Evolutionary conservation across 202 grass and related monocot species (phyloP), one percentile per base, ranked within the genome.

Genomic region (Carex arenaria): DNA sequence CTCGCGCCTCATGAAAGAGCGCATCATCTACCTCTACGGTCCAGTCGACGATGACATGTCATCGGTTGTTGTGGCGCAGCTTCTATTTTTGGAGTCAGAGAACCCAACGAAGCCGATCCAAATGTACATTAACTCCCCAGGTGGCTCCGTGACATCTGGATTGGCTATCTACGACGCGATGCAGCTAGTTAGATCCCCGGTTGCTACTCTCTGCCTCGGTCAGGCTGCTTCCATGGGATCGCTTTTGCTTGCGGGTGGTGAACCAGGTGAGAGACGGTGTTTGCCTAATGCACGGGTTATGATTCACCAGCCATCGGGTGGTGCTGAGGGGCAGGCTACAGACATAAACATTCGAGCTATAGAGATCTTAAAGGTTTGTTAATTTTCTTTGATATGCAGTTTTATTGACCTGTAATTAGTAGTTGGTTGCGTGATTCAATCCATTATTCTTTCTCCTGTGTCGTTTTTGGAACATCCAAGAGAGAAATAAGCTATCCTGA

Each of bases 101-200:
- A 95, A 98, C 81, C 96, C 96, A 17, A 69, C 88, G 49, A 98
- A 98, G 83, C 93, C 93, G 19, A 66, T 98, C 85, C 90, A 98
- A 77, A 93, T 98, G 83, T 95, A 98, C 85, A 95, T 98, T 73
- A 98, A 98, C 85, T 98, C 96, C 59, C 95, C 96, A 0, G 96
- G 96, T n/a, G 96, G 96, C 6, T 89, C 86, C 13, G 93, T 98
- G 66, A 98, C 96, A 8, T 91, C 96, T 32, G 96, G 96, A 7
- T 89, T 99, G 74, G 97, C 97, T 11, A 99, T 99, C 79, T 99
- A 99, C 75, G 96, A 99, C 67, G 93, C 93, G 2, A 99, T 99
- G 87, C 97, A 99, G 88, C 93, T 93, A 74, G 92, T 99, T 81
- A 87, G 97, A 10, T 90, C 93, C 43, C 93, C 93, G 2, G 93